Evolutionary conservation across 2,329 filamentous ascomycete species (phyloP).

Genomic region (Arthrocladium fulminans): DNA sequence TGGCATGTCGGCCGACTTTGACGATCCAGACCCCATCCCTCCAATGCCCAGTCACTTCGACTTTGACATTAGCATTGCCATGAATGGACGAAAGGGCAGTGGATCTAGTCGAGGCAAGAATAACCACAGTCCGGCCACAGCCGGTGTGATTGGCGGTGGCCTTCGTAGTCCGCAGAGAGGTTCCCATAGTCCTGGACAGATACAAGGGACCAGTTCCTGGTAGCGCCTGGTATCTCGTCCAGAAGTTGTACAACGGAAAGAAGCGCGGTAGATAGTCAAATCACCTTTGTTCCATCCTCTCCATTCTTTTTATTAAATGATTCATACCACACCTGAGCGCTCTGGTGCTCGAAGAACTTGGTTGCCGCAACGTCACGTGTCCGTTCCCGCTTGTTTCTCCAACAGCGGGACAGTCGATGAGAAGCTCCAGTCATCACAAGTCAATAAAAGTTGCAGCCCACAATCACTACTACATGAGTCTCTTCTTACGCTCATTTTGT

Average conservation of each 20-base stretch:
- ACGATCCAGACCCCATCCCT: slow-evolving; percentile 24
- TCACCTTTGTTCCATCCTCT: too few species aligned
- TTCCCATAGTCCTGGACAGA: slow-evolving; percentile 21
- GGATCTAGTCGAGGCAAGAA: slow-evolving; percentile 22
- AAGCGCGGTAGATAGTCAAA: slow-evolving; percentile 7
- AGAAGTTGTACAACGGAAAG: neutral
- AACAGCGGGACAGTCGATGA: neutral
- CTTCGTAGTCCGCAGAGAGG: slow-evolving; percentile 20
- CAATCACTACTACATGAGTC: slow-evolving; percentile 3
- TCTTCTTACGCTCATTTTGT: slow-evolving; percentile 6
- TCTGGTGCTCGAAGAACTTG: too few species aligned
- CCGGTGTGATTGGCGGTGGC: slow-evolving; percentile 15
- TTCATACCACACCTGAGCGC: neutral
- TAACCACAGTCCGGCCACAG: slow-evolving; percentile 21
- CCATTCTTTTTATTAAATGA: neutral
- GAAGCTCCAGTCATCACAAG: neutral
- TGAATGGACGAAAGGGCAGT: slow-evolving; percentile 21
- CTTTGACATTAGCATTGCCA: slow-evolving; percentile 11
- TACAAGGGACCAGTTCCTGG: slow-evolving; percentile 15
- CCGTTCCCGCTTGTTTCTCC: neutral
- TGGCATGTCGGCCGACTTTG: slow-evolving; percentile 22
- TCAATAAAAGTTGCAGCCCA: slow-evolving; percentile 2
- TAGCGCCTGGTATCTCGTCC: slow-evolving; percentile 9
- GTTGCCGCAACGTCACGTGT: neutral
- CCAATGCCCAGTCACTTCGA: slow-evolving; percentile 19